Evolutionary conservation across 257 asterid genomes (phyloP), one percentile per base, ranked within the genome.

Genomic region (Ajuga chamaepitys): DNA sequence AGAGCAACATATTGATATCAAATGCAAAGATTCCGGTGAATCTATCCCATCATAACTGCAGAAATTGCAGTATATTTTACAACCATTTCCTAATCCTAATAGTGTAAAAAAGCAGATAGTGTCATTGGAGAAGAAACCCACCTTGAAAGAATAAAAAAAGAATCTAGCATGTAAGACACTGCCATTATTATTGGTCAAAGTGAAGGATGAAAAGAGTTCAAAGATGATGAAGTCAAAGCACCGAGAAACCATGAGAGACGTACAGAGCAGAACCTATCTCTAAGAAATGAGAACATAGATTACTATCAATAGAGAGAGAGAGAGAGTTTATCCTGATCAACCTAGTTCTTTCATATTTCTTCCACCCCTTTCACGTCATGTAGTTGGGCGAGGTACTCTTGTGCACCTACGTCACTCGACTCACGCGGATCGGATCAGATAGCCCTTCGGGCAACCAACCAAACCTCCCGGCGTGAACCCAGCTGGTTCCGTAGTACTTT

Each of bases 1-100:
- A 65, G 7, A 30, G 9, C 11, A 7, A 64, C 38, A 48, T 44
- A 20, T 20, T 35, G 51, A 9, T 26, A 12, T 14, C 26, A 42
- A 46, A 34, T 32, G n/a, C 62, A 63, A 45, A 44, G 9, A 53
- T 59, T 26, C 67, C 20, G 18, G 30, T 16, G 35, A 38, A 32
- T 22, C 28, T 45, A 47, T 62, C 71, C 48, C 62, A 53, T 37
- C 54, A 45, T 13, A 53, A 65, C 5, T 56, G n/a, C 67, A 21
- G 8, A 66, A 38, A 5, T 18, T 21, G 35, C 21, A 34, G 16
- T 35, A 56, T 20, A 16, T 38, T 64, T 22, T 32, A 14, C 18
- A 6, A 21, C 41, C 35, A 26, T 40, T 51, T 4, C 55, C 28
- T 45, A 24, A 10, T n/a, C 40, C 22, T 32, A 35, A 14, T 8